Percentiles rank a stretch among this genome's conserved stretches.
Evolutionary conservation across 768 basidiomycete species (phyloP).

Genomic region (Rhizopogon rudus): DNA sequence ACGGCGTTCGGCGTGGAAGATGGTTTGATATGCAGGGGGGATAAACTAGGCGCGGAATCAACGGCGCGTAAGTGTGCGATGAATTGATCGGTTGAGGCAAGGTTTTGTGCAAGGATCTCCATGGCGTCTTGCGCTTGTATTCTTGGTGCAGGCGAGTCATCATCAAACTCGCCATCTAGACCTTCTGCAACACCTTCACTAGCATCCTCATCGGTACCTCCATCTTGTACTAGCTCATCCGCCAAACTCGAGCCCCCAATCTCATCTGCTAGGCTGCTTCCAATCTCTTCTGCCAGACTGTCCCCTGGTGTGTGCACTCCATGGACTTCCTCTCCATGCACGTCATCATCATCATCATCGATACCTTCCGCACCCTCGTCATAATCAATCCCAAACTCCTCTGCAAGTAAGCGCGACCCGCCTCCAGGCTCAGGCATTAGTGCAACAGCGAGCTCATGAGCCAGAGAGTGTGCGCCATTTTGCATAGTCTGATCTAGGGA

Average conservation of each 20-base stretch:
- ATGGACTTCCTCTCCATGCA: conserved; percentile 27
- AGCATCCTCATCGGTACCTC: conserved; percentile 6
- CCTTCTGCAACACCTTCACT: conserved; percentile 7
- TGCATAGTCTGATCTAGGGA: conserved; percentile 27
- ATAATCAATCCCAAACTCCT: conserved; percentile 88
- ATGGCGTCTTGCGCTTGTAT: conserved; percentile 52
- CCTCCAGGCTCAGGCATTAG: conserved; percentile 83
- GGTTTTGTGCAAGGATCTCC: conserved; percentile 65
- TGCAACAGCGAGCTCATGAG: conserved; percentile 83
- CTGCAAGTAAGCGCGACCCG: conserved; percentile 67
- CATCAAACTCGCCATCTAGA: conserved; percentile 23
- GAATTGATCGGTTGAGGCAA: conserved; percentile 76
- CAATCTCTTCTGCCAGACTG: conserved; percentile 20
- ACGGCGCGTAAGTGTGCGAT: conserved; percentile 65
- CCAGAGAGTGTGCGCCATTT: conserved; percentile 55
- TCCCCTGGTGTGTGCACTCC: conserved; percentile 15
- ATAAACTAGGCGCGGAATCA: conserved; percentile 46
- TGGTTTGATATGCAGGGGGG: conserved; percentile 32
- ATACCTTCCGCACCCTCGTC: conserved; percentile 85
- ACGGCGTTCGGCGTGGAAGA: conserved; percentile 1
- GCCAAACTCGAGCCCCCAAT: conserved; percentile 34
- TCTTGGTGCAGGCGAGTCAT: conserved; percentile 19
- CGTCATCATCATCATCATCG: conserved; percentile 39
- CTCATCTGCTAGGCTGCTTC: conserved; percentile 17
- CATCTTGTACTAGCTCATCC: conserved; percentile 22